Percentiles rank a stretch among this genome's conserved stretches.
These are phyloP conservation scores for Schizophyllum amplum DNA, from an alignment of 1,284 basidiomycete genomes.

Conservation along the genomic window DNA sequence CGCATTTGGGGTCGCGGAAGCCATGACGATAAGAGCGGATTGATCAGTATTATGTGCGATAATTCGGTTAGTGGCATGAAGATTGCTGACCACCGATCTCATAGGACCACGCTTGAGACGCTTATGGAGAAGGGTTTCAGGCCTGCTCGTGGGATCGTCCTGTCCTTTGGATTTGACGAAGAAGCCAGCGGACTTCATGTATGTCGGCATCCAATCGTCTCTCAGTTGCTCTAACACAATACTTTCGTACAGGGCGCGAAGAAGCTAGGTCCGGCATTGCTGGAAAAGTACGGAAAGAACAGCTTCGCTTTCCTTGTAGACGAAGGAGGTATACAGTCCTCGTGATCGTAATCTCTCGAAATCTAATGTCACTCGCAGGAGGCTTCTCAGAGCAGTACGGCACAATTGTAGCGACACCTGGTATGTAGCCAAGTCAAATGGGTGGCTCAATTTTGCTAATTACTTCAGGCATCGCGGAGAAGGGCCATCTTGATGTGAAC, in stretches of 20 bases:
- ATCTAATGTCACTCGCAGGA: no score
- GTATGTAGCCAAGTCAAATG: no score
- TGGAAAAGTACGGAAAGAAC: constrained; percentile 37
- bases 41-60: constrained; percentile 48
- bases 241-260: constrained; percentile 29
- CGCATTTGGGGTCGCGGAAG: constrained; percentile 59
- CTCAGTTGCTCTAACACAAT: background rate
- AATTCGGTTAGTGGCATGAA: background rate
- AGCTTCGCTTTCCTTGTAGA: constrained; percentile 39
- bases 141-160: constrained; percentile 38
- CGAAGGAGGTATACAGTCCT: no score
- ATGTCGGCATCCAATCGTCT: background rate
- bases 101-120: constrained; percentile 31
- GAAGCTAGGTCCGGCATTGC: constrained; percentile 30
- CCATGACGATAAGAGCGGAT: constrained; percentile 53
- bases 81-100: background rate
- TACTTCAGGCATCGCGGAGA: constrained; percentile 45
- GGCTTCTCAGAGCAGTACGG: constrained; percentile 15
- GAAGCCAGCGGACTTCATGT: constrained; percentile 36
- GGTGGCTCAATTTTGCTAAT: no score
- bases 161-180: constrained; percentile 55
- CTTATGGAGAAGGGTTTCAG: constrained; percentile 33
- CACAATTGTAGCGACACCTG: constrained; percentile 27
- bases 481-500: constrained; percentile 41
- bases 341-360: no score